A percentile compares a stretch with the other conserved stretches of the same genome.
Evolutionary conservation across 805 yeast species (phyloP).

Genomic region (Sugiyamaella lignohabitans): DNA sequence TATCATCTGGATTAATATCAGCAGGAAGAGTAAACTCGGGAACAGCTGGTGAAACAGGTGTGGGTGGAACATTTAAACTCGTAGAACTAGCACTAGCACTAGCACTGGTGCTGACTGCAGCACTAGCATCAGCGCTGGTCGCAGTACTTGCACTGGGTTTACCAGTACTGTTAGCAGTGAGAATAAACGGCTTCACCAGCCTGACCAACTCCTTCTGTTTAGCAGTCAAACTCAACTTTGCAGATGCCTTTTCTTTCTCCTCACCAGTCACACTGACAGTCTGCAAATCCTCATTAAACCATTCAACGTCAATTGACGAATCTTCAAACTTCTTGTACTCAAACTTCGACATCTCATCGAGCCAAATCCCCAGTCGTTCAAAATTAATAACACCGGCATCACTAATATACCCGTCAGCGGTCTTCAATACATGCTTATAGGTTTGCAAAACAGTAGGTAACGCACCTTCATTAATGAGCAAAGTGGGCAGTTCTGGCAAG

Average conservation of each 20-base stretch:
- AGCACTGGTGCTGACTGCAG: not conserved
- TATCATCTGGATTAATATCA: slow-evolving; percentile 13
- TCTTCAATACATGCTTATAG: slow-evolving; percentile 71
- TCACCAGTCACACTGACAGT: slow-evolving; percentile 25
- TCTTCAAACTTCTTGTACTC: slow-evolving; percentile 84
- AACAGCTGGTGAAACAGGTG: not conserved
- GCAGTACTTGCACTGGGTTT: not conserved
- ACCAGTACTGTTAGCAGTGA: slow-evolving; percentile 25
- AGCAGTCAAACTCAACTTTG: slow-evolving; percentile 46
- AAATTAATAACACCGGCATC: slow-evolving; percentile 78
- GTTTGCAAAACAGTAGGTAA: slow-evolving; percentile 87
- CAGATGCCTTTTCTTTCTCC: slow-evolving; percentile 59
- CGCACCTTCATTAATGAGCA: slow-evolving; percentile 91
- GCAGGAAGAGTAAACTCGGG: slow-evolving; percentile 5
- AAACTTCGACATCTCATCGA: slow-evolving; percentile 66
- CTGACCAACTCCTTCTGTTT: slow-evolving; percentile 63
- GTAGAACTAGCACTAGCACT: slow-evolving; percentile 11
- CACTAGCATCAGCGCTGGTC: not conserved
- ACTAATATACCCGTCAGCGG: slow-evolving; percentile 76
- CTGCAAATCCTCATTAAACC: slow-evolving; percentile 84
- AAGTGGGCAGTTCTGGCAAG: slow-evolving; percentile 91
- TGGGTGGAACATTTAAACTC: not conserved
- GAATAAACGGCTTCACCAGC: slow-evolving; percentile 40
- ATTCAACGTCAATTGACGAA: slow-evolving; percentile 72
- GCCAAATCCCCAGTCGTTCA: slow-evolving; percentile 64